Conservation (phyloP, 2,329 filamentous ascomycete genomes). For the Exophiala sp. region DNA sequence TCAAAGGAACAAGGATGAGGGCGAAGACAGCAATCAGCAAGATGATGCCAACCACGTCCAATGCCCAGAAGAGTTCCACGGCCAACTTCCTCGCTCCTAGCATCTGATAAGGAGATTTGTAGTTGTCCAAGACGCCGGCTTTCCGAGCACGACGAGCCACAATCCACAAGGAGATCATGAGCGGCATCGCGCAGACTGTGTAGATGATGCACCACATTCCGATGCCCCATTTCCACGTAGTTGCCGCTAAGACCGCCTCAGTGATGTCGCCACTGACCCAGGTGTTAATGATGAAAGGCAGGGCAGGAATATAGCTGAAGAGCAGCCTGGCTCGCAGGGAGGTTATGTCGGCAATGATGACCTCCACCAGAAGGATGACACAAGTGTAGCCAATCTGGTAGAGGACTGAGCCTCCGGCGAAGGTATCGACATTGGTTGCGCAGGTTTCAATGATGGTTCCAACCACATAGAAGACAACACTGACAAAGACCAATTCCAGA, state of each 20-base stretch:
- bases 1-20: constrained; percentile 53
- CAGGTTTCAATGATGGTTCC: constrained; percentile 54
- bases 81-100: constrained; percentile 37
- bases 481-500: constrained; percentile 52
- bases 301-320: constrained; percentile 59
- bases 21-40: constrained; percentile 49
- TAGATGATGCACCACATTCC: constrained; percentile 61
- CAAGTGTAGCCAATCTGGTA: constrained; percentile 61
- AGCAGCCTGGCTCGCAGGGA: constrained; percentile 58
- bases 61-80: constrained; percentile 50
- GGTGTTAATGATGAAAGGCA: constrained; percentile 57
- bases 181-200: constrained; percentile 50
- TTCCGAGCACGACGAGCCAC: constrained; percentile 50
- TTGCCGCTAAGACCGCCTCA: constrained; percentile 44
- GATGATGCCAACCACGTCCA: constrained; percentile 51
- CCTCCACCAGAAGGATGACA: constrained; percentile 56
- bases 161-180: constrained; percentile 48
- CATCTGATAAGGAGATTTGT: constrained; percentile 42
- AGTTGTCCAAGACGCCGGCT: constrained; percentile 44
- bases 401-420: constrained; percentile 53
- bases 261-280: constrained; percentile 58
- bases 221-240: constrained; percentile 57
- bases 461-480: constrained; percentile 52
- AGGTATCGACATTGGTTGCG: constrained; percentile 46
- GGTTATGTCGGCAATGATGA: constrained; percentile 59